Base-by-base conservation (phyloP, 305 asterid species). In the Fraxinus nigra region DNA sequence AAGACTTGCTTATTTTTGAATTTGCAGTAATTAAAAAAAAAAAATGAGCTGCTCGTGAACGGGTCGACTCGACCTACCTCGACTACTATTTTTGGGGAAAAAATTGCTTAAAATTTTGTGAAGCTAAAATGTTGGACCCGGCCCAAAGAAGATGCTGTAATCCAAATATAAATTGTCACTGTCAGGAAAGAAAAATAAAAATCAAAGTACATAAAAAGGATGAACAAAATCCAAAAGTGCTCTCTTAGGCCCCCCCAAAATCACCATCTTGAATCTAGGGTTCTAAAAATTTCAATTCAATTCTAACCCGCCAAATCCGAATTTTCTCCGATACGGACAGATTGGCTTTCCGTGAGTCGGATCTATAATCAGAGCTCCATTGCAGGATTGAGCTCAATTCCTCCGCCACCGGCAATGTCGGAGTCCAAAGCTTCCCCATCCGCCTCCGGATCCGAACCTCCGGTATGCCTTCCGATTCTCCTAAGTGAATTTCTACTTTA, bases 331-430 rank as follows among this genome's bases (percentile, higher is more conserved):
- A 69, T 69, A 69, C 75, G 24, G 75, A 43, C 84, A 74, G 46
- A 82, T 48, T 81, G 76, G 56, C 85, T 76, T 84, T 90, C 93
- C 89, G 88, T 85, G 93, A 87, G 38, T 88, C 89, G 88, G 91
- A 89, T 88, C 89, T 87, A 59, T 74, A 77, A 38, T 86, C 79
- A 83, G 82, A 85, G 79, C 90, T 90, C 91, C 92, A 86, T 89
- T 84, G 94, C 92, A 87, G 95, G 93, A 89, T 91, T 94, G 90
- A 83, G 88, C 86, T 81, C 82, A 4, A 51, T 79, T 82, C 83
- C 86, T 86, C 87, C 80, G 81, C 84, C 86, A 54, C 91, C 93
- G 92, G 90, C 93, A 90, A 95, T 95, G 98, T 87, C 91, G 82
- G 88, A 88, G 83, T 87, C 92, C 81, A 83, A 83, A 69, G 84